These are phyloP conservation scores for Globisporangium recalcitrans DNA, from an alignment of 352 stramenopile genomes.

Conservation along the genomic window DNA sequence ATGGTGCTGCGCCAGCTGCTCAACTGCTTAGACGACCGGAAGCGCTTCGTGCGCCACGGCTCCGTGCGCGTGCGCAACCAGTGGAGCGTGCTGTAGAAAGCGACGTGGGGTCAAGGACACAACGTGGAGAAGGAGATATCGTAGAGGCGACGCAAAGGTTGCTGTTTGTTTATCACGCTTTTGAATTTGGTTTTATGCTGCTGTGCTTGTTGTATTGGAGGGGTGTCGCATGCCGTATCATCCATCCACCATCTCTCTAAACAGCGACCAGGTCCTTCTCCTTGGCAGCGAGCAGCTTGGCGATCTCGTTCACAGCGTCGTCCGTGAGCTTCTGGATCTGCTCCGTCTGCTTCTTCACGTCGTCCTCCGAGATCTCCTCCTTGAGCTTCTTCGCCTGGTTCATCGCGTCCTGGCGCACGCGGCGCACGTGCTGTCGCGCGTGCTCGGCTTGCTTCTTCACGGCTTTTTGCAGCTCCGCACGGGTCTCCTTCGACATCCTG, in stretches of 20 bases:
- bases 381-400: conserved; percentile 82
- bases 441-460: conserved; percentile 81
- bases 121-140: neutral
- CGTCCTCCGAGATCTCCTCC: conserved; percentile 71
- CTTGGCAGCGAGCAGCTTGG: conserved; percentile 66
- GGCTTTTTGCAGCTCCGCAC: conserved; percentile 68
- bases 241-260: conserved; percentile 19
- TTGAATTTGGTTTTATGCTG: neutral
- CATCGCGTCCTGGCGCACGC: conserved; percentile 83
- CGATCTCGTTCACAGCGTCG: conserved; percentile 60
- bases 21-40: conserved; percentile 80
- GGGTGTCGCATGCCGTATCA: neutral
- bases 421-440: conserved; percentile 76
- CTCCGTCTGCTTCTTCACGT: conserved; percentile 66
- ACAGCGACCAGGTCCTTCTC: conserved; percentile 73
- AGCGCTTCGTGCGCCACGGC: conserved; percentile 82
- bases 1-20: conserved; percentile 70
- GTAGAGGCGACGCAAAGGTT: neutral
- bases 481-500: conserved; percentile 85
- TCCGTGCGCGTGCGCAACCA: conserved; percentile 87
- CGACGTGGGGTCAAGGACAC: neutral
- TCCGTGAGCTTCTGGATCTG: conserved; percentile 82
- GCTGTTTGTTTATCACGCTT: neutral
- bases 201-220: neutral
- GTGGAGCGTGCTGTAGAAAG: conserved; percentile 84